A percentile compares a stretch with the other conserved stretches of the same genome.
Conservation (phyloP, 2,329 filamentous ascomycete genomes). For the Colletotrichum aenigma region DNA sequence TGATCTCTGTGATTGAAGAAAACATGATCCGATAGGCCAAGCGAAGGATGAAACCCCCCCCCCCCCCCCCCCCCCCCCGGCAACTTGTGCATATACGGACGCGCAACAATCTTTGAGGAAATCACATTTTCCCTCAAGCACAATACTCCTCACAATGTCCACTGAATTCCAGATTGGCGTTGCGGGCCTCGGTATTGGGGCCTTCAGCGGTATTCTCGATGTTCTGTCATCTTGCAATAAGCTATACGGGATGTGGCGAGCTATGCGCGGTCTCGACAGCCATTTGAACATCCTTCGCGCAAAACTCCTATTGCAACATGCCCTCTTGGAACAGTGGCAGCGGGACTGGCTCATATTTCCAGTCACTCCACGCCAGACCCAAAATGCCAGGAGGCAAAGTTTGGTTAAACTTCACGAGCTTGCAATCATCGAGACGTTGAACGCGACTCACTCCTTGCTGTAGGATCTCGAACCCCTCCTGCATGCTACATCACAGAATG, state of each 20-base stretch:
- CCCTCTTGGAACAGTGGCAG: not conserved
- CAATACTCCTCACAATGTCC: not conserved
- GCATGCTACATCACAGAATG: not conserved
- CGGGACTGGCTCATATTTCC: not conserved
- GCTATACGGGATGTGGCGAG: not conserved
- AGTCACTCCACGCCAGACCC: not conserved
- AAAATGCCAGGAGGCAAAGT: not conserved
- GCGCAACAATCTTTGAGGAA: not conserved
- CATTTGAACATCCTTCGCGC: not conserved
- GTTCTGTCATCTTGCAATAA: not conserved
- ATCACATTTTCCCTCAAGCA: not conserved
- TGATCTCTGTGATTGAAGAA: not conserved
- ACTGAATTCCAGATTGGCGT: not conserved
- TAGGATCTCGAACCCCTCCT: not conserved
- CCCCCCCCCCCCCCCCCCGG: too few species aligned
- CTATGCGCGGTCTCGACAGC: not conserved
- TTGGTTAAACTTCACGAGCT: not conserved
- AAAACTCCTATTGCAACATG: not conserved
- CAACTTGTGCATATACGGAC: not conserved
- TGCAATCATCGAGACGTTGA: not conserved
- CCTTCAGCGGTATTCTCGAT: not conserved
- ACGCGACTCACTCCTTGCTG: not conserved
- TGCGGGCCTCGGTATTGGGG: not conserved
- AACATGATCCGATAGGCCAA: not conserved
- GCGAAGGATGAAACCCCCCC: not conserved